These are phyloP conservation scores for Penstemon newberryi DNA, from an alignment of 257 asterid species.

Conservation along the genomic window DNA sequence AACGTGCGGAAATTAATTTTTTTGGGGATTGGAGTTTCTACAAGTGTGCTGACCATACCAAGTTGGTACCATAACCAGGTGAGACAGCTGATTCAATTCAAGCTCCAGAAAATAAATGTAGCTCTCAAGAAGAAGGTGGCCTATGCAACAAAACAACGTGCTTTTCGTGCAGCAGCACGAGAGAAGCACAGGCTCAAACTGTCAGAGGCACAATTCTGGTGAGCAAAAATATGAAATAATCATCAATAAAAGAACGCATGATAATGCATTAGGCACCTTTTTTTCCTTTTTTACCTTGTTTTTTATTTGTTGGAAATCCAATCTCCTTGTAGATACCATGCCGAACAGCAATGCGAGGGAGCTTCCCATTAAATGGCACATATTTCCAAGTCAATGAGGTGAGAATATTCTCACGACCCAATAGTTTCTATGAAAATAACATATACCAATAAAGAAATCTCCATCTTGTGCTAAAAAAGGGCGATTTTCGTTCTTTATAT, in stretches of 20 bases:
- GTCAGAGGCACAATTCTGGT: conserved; percentile 98
- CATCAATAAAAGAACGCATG: conserved; percentile 19
- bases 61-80: conserved; percentile 50
- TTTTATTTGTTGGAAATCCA: conserved; percentile 26
- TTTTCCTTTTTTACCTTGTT: background rate
- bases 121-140: conserved; percentile 44
- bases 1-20: conserved; percentile 4
- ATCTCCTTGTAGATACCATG: conserved; percentile 71
- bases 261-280: conserved; percentile 14
- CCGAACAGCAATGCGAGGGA: conserved; percentile 95
- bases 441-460: too few relatives aligned
- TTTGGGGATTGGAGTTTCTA: background rate
- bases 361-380: conserved; percentile 96
- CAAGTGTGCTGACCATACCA: conserved; percentile 9
- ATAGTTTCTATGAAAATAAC: too few relatives aligned
- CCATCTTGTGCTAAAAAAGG: too few relatives aligned
- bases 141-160: conserved; percentile 64
- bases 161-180: conserved; percentile 57
- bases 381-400: conserved; percentile 99
- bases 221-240: conserved; percentile 34
- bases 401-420: conserved; percentile 22
- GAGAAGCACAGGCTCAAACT: conserved; percentile 70
- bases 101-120: conserved; percentile 67
- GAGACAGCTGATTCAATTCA: conserved; percentile 76
- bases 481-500: too few relatives aligned